These are phyloP conservation scores for Immersiella caudata DNA, from an alignment of 495 filamentous ascomycete species.

Conservation along the genomic window DNA sequence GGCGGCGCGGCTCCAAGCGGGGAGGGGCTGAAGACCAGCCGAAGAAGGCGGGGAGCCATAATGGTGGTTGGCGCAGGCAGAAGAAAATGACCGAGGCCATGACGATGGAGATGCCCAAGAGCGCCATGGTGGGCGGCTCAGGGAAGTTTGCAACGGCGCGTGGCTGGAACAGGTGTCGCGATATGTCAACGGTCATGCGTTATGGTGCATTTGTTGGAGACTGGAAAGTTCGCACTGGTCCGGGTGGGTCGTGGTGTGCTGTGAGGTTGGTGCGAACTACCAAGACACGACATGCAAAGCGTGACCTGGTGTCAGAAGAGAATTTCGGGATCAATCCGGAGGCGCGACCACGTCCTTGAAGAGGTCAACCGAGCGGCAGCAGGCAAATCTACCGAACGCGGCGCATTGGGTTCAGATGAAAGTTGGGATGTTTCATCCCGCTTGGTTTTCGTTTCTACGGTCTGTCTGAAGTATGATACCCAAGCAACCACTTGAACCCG, in stretches of 20 bases:
- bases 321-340: neutral
- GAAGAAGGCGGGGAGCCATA: constrained; percentile 43
- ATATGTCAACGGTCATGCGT: neutral
- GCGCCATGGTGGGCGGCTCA: constrained; percentile 43
- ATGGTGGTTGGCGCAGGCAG: constrained; percentile 51
- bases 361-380: neutral
- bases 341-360: neutral
- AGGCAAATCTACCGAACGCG: neutral
- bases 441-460: constrained; percentile 6
- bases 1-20: constrained; percentile 28
- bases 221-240: neutral
- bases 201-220: neutral
- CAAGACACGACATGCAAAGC: too few relatives aligned
- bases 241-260: neutral
- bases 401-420: neutral
- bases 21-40: constrained; percentile 29
- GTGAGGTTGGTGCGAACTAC: neutral
- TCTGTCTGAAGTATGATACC: too few relatives aligned
- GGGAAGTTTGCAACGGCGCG: neutral
- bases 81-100: constrained; percentile 57
- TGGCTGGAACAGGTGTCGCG: constrained; percentile 15
- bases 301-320: too few relatives aligned
- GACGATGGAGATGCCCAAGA: constrained; percentile 57
- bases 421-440: neutral
- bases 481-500: too few relatives aligned